Conservation (phyloP, 2,329 filamentous ascomycete genomes). For the Epichloe festucae region DNA sequence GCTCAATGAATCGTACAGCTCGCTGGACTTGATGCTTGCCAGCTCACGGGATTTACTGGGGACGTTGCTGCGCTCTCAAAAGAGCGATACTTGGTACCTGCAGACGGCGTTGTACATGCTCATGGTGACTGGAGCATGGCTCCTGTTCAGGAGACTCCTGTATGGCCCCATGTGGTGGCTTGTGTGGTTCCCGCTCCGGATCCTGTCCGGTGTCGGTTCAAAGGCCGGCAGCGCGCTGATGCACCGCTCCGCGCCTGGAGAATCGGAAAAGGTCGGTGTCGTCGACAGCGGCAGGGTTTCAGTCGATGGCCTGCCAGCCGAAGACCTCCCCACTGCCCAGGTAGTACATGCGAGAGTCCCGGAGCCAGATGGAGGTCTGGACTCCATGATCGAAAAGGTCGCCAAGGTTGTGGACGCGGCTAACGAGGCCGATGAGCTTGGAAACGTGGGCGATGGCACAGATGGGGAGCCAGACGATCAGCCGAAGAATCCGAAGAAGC, state of each 20-base stretch:
- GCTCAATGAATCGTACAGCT: slow-evolving; percentile 68
- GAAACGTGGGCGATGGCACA: slow-evolving; percentile 9
- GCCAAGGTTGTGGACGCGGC: slow-evolving; percentile 39
- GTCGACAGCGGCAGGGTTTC: slow-evolving; percentile 16
- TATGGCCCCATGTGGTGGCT: slow-evolving; percentile 91
- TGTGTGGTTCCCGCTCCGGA: slow-evolving; percentile 65
- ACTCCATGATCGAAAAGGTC: slow-evolving; percentile 38
- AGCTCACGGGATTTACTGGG: slow-evolving; percentile 64
- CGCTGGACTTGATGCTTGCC: slow-evolving; percentile 63
- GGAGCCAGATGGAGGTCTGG: slow-evolving; percentile 9
- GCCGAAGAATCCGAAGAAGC: slow-evolving; percentile 16
- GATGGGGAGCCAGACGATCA: slow-evolving; percentile 5
- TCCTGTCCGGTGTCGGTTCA: slow-evolving; percentile 47
- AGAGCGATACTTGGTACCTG: slow-evolving; percentile 97
- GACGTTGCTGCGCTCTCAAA: slow-evolving; percentile 73
- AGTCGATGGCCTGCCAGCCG: slow-evolving; percentile 24
- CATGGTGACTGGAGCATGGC: slow-evolving; percentile 64
- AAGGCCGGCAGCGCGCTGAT: slow-evolving; percentile 41
- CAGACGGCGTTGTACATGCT: slow-evolving; percentile 81
- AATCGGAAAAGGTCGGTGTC: slow-evolving; percentile 14
- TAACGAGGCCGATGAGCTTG: slow-evolving; percentile 19
- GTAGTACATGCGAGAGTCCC: slow-evolving; percentile 21
- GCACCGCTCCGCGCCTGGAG: slow-evolving; percentile 13
- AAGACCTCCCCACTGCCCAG: slow-evolving; percentile 36
- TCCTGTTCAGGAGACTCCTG: slow-evolving; percentile 69